Base-by-base conservation (phyloP, 2,329 filamentous ascomycete species). In the Knufia petricola region DNA sequence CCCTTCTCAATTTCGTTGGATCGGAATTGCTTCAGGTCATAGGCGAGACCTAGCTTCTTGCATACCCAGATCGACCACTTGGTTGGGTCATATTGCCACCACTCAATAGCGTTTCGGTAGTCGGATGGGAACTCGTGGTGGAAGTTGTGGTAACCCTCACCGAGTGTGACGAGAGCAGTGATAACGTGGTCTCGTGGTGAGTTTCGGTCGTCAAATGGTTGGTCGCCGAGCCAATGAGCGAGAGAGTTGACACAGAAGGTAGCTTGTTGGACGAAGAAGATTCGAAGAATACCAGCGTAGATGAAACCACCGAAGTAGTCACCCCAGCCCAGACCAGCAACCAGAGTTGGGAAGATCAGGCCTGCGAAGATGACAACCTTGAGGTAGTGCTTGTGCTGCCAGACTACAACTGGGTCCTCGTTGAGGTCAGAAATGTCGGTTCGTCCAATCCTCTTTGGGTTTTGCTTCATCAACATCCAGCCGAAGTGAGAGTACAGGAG, bases 401-500 rank as follows among this genome's bases (percentile, higher is more conserved):
- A 92, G 59, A 89, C 78, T 37, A 94, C 87, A 51, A 94, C 78
- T 43, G 83, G 74, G 62, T 92, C 86, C 65, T 90, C 85, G 71
- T 92, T 92, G 58, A 94, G 73, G 62, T 94, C 87, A 60, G 84
- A 83, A 62, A 94, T 92, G 60, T 94, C 87, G 66, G 85, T 89
- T 54, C 87, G 85, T 61, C 87, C 87, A 61, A 87, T 86, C 54
- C 84, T 78, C 77, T 90, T 90, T 56, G 86, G 85, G 73, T 94
- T 90, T 72, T 94, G 87, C 76, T 90, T 90, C 77, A 94, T 81
- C 62, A 94, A 69, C 85, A 94, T 92, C 87, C 87, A 94, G 61
- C 87, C 87, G 50, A 94, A 73, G 71, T 87, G 84, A 46, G 79
- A 87, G 77, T 89, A 90, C 58, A 87, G 69, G 43, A 92, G 76